Evolutionary conservation across 805 yeast genomes (phyloP).

Genomic region (Yarrowia sp.): DNA sequence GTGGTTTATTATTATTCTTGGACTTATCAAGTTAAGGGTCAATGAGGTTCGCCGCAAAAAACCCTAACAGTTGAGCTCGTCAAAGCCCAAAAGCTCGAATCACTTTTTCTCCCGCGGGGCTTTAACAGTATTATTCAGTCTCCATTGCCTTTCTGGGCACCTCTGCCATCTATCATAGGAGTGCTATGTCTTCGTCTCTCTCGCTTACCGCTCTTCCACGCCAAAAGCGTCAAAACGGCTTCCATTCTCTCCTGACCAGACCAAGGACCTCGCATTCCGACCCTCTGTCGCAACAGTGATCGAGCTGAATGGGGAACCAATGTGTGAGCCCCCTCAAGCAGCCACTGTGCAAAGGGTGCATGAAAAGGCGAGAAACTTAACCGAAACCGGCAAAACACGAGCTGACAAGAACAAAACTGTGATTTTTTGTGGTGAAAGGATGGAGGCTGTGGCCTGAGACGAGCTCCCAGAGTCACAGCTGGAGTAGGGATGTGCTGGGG

Average conservation of each 20-base stretch:
- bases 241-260: not conserved
- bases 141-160: not conserved
- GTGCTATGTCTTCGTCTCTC: not conserved
- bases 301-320: not conserved
- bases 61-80: not conserved
- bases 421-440: not conserved
- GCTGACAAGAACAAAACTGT: not conserved
- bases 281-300: not conserved
- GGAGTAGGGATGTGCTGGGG: not conserved
- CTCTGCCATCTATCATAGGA: not conserved
- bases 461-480: not conserved
- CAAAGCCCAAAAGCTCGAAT: too few species aligned
- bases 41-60: not conserved
- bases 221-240: not conserved
- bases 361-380: not conserved
- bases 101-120: not conserved
- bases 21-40: not conserved
- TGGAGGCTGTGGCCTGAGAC: not conserved
- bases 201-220: not conserved
- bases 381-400: conserved; percentile 11
- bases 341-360: not conserved
- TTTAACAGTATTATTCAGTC: not conserved
- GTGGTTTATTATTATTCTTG: not conserved
- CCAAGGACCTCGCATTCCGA: too few species aligned
- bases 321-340: not conserved